Evolutionary conservation across 1,139 yeast species (phyloP).

Genomic region (Debaryomyces coudertii): DNA sequence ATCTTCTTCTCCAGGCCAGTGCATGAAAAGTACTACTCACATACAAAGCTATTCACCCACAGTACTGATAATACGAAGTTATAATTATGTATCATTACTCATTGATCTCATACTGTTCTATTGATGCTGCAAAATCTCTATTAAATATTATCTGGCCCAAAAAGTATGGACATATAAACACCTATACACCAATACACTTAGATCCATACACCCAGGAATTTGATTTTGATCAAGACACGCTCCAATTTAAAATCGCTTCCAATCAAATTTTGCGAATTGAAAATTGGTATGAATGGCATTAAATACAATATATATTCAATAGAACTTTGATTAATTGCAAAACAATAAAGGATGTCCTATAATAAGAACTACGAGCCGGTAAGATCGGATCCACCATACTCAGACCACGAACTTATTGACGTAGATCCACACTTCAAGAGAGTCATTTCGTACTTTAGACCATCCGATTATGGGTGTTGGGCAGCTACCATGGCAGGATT

Average conservation of each 20-base stretch:
- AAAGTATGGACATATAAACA: no score
- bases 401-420: conserved; percentile 64
- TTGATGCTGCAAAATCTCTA: no score
- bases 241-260: conserved; percentile 22
- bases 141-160: neutral
- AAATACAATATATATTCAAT: conserved; percentile 12
- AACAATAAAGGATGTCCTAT: conserved; percentile 39
- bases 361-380: conserved; percentile 45
- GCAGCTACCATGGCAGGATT: conserved; percentile 65
- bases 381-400: conserved; percentile 46
- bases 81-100: no score
- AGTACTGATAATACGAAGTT: no score
- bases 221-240: neutral
- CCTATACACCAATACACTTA: neutral
- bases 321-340: conserved; percentile 13
- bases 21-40: no score
- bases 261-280: conserved; percentile 35
- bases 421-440: conserved; percentile 76
- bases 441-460: conserved; percentile 74
- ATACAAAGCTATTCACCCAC: no score
- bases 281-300: conserved; percentile 15
- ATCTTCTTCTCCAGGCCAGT: no score
- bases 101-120: no score
- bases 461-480: conserved; percentile 67
- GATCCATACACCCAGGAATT: neutral